These are phyloP conservation scores for Periglandula ipomoeae DNA, from an alignment of 2,329 filamentous ascomycete species.

Conservation along the genomic window DNA sequence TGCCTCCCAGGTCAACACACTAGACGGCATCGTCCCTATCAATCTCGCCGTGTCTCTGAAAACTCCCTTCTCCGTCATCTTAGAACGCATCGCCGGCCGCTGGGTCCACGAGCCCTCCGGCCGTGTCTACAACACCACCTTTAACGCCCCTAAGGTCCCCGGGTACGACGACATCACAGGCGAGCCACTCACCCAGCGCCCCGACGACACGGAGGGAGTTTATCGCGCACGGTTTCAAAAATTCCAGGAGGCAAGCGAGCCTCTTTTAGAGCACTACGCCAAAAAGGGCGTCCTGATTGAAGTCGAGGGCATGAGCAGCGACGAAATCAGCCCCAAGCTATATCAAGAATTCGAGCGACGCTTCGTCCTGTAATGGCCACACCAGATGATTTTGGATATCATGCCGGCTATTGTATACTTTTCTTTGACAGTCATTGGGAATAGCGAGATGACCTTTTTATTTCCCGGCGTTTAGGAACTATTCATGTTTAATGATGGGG, in stretches of 20 bases:
- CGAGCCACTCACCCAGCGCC: slow-evolving; percentile 69
- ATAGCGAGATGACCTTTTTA: too few species aligned
- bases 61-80: slow-evolving; percentile 78
- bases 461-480: too few species aligned
- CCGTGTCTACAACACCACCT: slow-evolving; percentile 88
- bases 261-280: slow-evolving; percentile 82
- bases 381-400: background rate
- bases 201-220: slow-evolving; percentile 79
- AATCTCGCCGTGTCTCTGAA: slow-evolving; percentile 84
- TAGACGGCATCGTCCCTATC: slow-evolving; percentile 81
- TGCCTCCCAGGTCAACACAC: slow-evolving; percentile 63
- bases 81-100: slow-evolving; percentile 80
- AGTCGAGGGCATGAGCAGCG: slow-evolving; percentile 79
- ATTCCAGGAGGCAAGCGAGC: slow-evolving; percentile 80
- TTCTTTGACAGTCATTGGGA: too few species aligned
- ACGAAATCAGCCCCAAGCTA: slow-evolving; percentile 91
- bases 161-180: slow-evolving; percentile 88
- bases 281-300: slow-evolving; percentile 76
- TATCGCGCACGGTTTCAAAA: slow-evolving; percentile 73
- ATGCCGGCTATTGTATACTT: background rate
- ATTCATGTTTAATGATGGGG: too few species aligned
- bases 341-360: slow-evolving; percentile 71
- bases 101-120: slow-evolving; percentile 92
- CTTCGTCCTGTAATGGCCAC: slow-evolving; percentile 39
- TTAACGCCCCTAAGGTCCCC: slow-evolving; percentile 72